Base-by-base conservation (phyloP, 2,329 filamentous ascomycete species). In the Ophiosphaerella herpotricha region DNA sequence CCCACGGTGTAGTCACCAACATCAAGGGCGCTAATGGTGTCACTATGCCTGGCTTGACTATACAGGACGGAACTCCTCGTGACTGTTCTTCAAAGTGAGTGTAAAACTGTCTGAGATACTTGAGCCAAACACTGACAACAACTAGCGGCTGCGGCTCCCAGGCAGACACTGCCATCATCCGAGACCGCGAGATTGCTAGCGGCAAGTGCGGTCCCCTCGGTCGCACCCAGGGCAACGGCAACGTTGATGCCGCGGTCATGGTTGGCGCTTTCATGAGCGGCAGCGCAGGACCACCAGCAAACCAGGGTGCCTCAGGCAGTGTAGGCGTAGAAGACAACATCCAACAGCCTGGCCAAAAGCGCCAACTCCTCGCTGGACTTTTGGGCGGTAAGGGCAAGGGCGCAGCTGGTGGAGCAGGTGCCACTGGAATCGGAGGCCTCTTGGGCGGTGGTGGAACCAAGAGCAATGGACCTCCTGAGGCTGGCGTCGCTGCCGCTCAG, bases 91-190 rank as follows among this genome's bases (percentile, higher is more conserved):
- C 77, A 61, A 71, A 71, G 67, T 70, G 57, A 36, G 59, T 43
- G 9, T n/a, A 23, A 6, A 11, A 14, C 13, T 23, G 29, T 6
- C 7, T 40, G 4, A 24, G 2, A 35, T 7, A 29, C 23, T 4
- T 14, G 5, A 11, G 5, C 6, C 24, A 40, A 29, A 29, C 7
- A 48, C 60, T 69, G 45, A 70, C 48, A 39, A 7, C 29, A 7
- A 9, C 4, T 26, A 71, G 67, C 50, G 62, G 73, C 40, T 88
- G 85, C 64, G 86, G 86, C 52, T 81, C 85, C 13, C 81, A 88
- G 67, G 83, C 82, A 49, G 86, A 89, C 67, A 88, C 86, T 14
- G 78, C 85, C 64, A 87, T 89, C 74, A 87, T 88, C 69, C 81
- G 85, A 18, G 76, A 84, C 59, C 71, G 77, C 9, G 85, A 88